Percentiles rank a stretch among this genome's conserved stretches.
Evolutionary conservation across 2,329 filamentous ascomycete genomes (phyloP).

Genomic region (Venturia nashicola): DNA sequence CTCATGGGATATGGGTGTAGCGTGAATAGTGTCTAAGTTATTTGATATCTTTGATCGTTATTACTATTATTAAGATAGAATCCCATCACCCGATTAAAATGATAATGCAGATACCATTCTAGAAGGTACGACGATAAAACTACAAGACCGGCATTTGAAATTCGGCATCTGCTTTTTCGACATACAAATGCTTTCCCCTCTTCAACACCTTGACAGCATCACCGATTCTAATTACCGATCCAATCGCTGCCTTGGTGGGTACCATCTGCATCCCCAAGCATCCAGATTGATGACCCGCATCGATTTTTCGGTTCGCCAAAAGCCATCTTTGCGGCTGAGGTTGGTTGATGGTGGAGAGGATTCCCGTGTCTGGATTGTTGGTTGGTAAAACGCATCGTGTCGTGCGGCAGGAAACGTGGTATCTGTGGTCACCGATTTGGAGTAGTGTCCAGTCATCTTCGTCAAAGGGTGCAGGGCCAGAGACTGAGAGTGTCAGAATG

Average conservation of each 20-base stretch:
- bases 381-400: conserved; percentile 62
- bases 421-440: conserved; percentile 37
- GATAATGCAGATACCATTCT: too few relatives aligned
- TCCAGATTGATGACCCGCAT: conserved; percentile 42
- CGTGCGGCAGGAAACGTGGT: conserved; percentile 49
- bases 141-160: conserved; percentile 2
- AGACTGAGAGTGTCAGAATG: conserved; percentile 30
- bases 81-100: too few relatives aligned
- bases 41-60: too few relatives aligned
- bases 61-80: too few relatives aligned
- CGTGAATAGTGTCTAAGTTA: too few relatives aligned
- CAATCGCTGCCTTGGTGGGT: conserved; percentile 28
- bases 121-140: not conserved
- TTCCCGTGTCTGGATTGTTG: conserved; percentile 50
- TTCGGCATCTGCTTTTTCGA: not conserved
- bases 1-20: too few relatives aligned
- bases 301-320: conserved; percentile 46
- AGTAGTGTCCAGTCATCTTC: conserved; percentile 61
- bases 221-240: conserved; percentile 17
- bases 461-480: conserved; percentile 50
- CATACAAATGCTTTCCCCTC: conserved; percentile 20
- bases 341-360: conserved; percentile 32
- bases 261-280: conserved; percentile 57
- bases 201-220: conserved; percentile 22
- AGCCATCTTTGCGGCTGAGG: conserved; percentile 47